These are phyloP conservation scores for Cyclotella baltica DNA, from an alignment of 108 stramenopile genomes.

Conservation along the genomic window DNA sequence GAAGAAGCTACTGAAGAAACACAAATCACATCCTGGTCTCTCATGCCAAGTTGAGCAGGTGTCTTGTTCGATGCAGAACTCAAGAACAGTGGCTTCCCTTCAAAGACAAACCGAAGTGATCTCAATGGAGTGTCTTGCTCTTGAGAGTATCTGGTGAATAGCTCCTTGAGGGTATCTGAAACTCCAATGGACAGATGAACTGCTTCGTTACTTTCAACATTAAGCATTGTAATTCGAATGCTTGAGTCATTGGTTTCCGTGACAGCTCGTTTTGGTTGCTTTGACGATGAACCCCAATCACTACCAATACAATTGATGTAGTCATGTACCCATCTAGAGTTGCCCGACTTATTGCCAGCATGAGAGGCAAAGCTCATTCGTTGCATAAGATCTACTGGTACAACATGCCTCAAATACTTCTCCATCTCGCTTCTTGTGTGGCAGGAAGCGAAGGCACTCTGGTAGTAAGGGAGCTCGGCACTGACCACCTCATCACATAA, in stretches of 20 bases:
- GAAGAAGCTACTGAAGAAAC: neutral
- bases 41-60: conserved; percentile 18
- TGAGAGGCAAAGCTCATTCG: conserved; percentile 26
- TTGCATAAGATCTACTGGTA: neutral
- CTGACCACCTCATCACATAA: neutral
- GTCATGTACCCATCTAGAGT: neutral
- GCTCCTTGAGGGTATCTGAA: conserved; percentile 10
- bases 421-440: neutral
- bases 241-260: neutral
- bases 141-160: conserved; percentile 21
- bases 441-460: conserved; percentile 1
- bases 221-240: conserved; percentile 6
- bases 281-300: conserved; percentile 14
- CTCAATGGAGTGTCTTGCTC: conserved; percentile 19
- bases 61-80: conserved; percentile 21
- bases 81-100: conserved; percentile 24
- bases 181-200: conserved; percentile 11
- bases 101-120: conserved; percentile 10
- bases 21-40: conserved; percentile 19
- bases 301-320: conserved; percentile 8
- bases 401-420: neutral
- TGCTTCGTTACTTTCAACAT: neutral
- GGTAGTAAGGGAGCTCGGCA: conserved; percentile 1
- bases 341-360: neutral
- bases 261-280: neutral